These are phyloP conservation scores for Phaeosphaeria sp. DNA, from an alignment of 2,329 filamentous ascomycete species.

Conservation along the genomic window DNA sequence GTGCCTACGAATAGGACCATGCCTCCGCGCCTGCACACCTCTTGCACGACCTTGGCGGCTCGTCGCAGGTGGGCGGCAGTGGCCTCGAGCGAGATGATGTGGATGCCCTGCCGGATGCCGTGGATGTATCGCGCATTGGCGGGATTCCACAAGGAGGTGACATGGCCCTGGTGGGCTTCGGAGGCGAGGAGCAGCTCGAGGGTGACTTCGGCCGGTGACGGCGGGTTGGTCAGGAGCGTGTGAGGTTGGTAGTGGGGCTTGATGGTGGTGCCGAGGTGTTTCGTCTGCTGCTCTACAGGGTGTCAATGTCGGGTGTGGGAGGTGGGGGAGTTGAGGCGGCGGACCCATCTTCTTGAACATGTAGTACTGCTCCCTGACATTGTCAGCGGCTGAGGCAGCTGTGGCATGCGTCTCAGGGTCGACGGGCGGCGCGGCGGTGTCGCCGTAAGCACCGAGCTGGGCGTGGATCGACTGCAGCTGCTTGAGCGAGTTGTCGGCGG, in stretches of 20 bases:
- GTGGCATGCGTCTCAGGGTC: conserved; percentile 28
- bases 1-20: conserved; percentile 92
- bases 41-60: conserved; percentile 89
- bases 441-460: conserved; percentile 38
- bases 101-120: conserved; percentile 84
- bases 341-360: conserved; percentile 24
- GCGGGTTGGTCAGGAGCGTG: conserved; percentile 74
- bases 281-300: conserved; percentile 41
- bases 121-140: conserved; percentile 93
- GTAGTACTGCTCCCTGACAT: conserved; percentile 51
- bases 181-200: conserved; percentile 77
- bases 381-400: conserved; percentile 13
- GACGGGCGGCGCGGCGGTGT: conserved; percentile 22
- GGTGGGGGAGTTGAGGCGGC: conserved; percentile 7
- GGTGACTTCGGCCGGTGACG: conserved; percentile 78
- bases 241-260: conserved; percentile 68
- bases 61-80: conserved; percentile 90
- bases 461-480: conserved; percentile 43
- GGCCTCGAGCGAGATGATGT: conserved; percentile 90
- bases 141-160: conserved; percentile 92
- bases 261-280: conserved; percentile 49
- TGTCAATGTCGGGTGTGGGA: conserved; percentile 13
- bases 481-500: conserved; percentile 37
- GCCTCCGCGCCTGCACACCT: conserved; percentile 81
- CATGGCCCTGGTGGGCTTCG: conserved; percentile 74